Evolutionary conservation across 2,329 filamentous ascomycete genomes (phyloP).

Genomic region (Trichocomaceae sp.): DNA sequence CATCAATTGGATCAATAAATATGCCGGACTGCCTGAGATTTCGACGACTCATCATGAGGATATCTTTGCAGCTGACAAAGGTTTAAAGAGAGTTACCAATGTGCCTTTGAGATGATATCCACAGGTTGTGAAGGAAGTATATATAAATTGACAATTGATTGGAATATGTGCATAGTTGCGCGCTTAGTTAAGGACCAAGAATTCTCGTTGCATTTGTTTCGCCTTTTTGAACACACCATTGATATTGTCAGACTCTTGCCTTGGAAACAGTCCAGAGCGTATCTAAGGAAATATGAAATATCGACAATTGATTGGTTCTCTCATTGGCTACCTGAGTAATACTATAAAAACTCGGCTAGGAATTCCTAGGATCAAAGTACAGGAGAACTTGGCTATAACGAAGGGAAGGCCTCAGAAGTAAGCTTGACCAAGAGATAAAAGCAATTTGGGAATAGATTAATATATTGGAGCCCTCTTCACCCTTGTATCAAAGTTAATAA

Average conservation of each 20-base stretch:
- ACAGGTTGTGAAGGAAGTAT: neutral
- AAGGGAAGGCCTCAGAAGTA: too few relatives aligned
- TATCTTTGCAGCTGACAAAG: neutral
- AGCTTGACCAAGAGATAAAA: too few relatives aligned
- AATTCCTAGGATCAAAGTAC: too few relatives aligned
- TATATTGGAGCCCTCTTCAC: too few relatives aligned
- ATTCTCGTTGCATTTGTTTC: neutral
- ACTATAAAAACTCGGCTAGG: too few relatives aligned
- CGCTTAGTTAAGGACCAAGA: neutral
- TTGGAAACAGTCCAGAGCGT: neutral
- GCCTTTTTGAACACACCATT: neutral
- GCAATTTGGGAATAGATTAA: too few relatives aligned
- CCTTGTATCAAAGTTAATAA: too few relatives aligned
- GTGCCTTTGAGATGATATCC: slow-evolving; percentile 9
- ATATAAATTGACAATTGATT: neutral
- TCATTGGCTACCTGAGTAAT: too few relatives aligned
- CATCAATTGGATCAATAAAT: slow-evolving; percentile 64
- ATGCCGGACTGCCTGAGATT: slow-evolving; percentile 48
- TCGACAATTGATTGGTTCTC: too few relatives aligned
- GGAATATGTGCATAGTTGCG: neutral
- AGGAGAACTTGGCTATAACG: too few relatives aligned
- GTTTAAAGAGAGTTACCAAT: neutral
- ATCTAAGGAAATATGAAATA: neutral
- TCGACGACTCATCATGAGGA: slow-evolving; percentile 14
- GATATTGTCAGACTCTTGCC: neutral